These are phyloP conservation scores for Pseudocercospora musae DNA, from an alignment of 2,329 filamentous ascomycete genomes.

Conservation along the genomic window DNA sequence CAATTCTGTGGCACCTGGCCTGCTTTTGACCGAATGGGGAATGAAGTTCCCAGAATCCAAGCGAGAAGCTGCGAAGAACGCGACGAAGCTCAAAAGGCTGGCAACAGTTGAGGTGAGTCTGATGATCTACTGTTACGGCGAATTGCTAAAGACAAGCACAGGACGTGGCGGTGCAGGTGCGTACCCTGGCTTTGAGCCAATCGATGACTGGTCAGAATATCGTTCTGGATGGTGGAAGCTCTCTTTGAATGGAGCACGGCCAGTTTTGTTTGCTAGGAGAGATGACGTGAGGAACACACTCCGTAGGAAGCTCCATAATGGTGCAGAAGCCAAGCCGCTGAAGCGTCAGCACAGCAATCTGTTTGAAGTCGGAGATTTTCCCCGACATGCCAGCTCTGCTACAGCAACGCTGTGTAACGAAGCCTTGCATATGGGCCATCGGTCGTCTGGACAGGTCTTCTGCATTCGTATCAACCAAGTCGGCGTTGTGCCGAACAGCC, in stretches of 20 bases:
- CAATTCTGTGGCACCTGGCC: conserved; percentile 56
- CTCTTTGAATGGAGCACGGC: conserved; percentile 10
- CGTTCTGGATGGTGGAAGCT: conserved; percentile 45
- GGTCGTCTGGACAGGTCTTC: background rate
- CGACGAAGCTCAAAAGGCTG: conserved; percentile 49
- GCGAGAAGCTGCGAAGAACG: conserved; percentile 41
- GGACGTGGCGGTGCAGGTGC: conserved; percentile 55
- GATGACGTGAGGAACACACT: background rate
- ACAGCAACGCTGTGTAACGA: conserved; percentile 3
- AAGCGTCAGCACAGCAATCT: background rate
- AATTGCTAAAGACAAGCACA: conserved; percentile 23
- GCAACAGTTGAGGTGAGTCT: conserved; percentile 50
- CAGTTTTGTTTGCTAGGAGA: background rate
- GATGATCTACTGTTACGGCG: background rate
- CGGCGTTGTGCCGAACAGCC: background rate
- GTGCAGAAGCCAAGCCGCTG: background rate
- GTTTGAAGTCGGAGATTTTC: background rate
- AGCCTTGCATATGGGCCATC: background rate
- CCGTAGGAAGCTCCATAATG: background rate
- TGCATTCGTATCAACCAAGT: background rate
- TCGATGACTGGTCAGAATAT: conserved; percentile 54
- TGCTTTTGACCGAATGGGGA: conserved; percentile 48
- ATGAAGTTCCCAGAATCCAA: conserved; percentile 47
- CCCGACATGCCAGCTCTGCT: background rate
- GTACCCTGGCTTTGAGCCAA: conserved; percentile 48